Percentiles rank a stretch among this genome's conserved stretches.
These are phyloP conservation scores for Endotrypanum monterogeii DNA, from an alignment of 208 protist genomes.

Conservation along the genomic window DNA sequence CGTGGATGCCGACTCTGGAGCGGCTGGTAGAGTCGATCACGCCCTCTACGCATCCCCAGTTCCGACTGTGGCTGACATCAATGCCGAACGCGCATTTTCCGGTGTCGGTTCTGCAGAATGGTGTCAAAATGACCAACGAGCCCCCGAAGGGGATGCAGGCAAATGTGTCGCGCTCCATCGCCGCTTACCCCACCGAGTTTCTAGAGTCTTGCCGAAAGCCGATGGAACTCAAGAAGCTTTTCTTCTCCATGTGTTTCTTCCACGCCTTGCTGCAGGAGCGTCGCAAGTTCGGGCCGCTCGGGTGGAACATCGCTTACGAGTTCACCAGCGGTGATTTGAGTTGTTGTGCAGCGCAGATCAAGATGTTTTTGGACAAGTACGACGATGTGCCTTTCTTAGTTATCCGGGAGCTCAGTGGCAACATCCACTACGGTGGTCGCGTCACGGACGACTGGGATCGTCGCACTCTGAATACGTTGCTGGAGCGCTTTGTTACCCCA, in stretches of 20 bases:
- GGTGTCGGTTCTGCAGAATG: conserved; percentile 98
- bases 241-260: conserved; percentile 98
- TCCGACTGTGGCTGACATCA: conserved; percentile 98
- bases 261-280: conserved; percentile 98
- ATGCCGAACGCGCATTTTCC: conserved; percentile 98
- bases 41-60: conserved; percentile 92
- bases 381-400: conserved; percentile 97
- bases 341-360: conserved; percentile 93
- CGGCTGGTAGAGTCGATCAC: conserved; percentile 93
- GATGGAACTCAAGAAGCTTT: conserved; percentile 93
- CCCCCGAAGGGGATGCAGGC: conserved; percentile 97
- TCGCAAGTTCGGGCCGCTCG: conserved; percentile 98
- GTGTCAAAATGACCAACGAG: conserved; percentile 99
- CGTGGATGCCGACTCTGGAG: conserved; percentile 98
- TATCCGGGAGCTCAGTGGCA: conserved; percentile 94
- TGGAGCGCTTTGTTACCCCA: conserved; percentile 92
- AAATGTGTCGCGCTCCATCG: conserved; percentile 94
- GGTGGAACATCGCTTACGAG: conserved; percentile 99
- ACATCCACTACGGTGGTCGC: conserved; percentile 99
- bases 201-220: conserved; percentile 90
- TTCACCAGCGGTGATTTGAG: conserved; percentile 97
- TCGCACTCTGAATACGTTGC: conserved; percentile 93
- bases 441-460: conserved; percentile 99
- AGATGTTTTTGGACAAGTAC: conserved; percentile 97
- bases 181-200: conserved; percentile 84